Evolutionary conservation across 208 protist species (phyloP).

Genomic region (Trypanosoma lewisi): DNA sequence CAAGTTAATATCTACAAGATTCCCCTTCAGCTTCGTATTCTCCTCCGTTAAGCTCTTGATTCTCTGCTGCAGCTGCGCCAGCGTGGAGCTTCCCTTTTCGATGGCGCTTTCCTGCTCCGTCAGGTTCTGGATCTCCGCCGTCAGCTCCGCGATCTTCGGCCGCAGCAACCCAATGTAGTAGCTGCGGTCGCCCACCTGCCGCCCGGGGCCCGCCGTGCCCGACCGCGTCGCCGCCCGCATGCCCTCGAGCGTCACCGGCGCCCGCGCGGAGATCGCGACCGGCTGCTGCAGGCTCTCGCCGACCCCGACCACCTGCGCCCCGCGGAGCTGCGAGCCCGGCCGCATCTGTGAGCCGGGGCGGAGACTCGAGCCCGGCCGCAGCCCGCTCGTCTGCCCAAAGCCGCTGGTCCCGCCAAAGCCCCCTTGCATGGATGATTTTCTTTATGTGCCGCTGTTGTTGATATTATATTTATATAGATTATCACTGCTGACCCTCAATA

Average conservation of each 20-base stretch:
- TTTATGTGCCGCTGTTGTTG: neutral
- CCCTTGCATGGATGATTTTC: conserved; percentile 11
- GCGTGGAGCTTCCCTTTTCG: conserved; percentile 66
- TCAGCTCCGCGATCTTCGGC: conserved; percentile 85
- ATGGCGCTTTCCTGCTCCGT: conserved; percentile 86
- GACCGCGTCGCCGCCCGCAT: conserved; percentile 77
- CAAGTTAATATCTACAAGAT: conserved; percentile 81
- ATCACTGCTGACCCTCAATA: no score
- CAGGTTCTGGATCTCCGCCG: conserved; percentile 83
- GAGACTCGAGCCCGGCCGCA: conserved; percentile 33
- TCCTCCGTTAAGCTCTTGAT: conserved; percentile 68
- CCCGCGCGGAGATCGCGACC: conserved; percentile 59
- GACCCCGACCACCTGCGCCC: conserved; percentile 66
- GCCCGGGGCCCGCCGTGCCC: conserved; percentile 70
- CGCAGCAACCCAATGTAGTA: conserved; percentile 90
- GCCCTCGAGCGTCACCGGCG: conserved; percentile 76
- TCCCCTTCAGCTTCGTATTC: conserved; percentile 72
- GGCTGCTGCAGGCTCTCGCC: conserved; percentile 83
- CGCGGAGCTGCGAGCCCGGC: conserved; percentile 63
- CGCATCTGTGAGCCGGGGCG: conserved; percentile 74
- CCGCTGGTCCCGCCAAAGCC: conserved; percentile 9
- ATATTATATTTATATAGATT: no score
- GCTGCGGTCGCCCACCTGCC: conserved; percentile 87
- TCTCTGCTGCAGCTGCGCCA: conserved; percentile 78
- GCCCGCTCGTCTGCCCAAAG: conserved; percentile 32